Evolutionary conservation across 257 asterid species (phyloP).

Genomic region (Solanum peruvianum): DNA sequence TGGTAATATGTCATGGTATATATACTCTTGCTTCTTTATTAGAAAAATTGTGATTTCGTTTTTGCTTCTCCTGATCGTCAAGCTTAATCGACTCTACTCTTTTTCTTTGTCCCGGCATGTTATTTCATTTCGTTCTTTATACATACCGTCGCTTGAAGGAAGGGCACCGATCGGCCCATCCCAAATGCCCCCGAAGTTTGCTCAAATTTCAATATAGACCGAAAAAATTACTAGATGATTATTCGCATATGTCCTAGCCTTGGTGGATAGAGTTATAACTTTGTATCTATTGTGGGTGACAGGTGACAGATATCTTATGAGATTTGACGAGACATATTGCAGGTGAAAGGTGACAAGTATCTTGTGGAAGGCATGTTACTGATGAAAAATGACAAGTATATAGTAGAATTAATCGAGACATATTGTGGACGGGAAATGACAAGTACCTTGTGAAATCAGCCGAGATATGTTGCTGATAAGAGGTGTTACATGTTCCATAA

Average conservation of each 20-base stretch:
- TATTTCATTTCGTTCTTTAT: background rate
- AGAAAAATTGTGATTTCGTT: background rate
- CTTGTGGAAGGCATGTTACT: too few species aligned
- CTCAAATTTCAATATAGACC: too few species aligned
- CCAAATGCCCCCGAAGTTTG: background rate
- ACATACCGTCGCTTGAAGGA: background rate
- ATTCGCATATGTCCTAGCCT: background rate
- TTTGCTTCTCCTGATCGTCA: background rate
- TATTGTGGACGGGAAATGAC: too few species aligned
- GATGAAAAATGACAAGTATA: background rate
- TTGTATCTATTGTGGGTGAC: too few species aligned
- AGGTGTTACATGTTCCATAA: background rate
- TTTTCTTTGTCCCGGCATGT: background rate
- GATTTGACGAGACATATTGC: too few species aligned
- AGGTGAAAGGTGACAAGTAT: too few species aligned
- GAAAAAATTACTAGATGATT: too few species aligned
- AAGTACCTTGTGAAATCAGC: too few species aligned
- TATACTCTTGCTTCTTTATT: background rate
- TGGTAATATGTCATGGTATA: background rate
- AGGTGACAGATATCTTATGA: too few species aligned
- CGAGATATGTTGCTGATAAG: too few species aligned
- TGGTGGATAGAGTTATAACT: too few species aligned
- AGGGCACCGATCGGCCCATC: rapidly evolving
- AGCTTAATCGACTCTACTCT: background rate
- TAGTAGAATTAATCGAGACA: background rate